These are phyloP conservation scores for Sugiyamaella japonica DNA, from an alignment of 1,139 yeast species.

Conservation along the genomic window DNA sequence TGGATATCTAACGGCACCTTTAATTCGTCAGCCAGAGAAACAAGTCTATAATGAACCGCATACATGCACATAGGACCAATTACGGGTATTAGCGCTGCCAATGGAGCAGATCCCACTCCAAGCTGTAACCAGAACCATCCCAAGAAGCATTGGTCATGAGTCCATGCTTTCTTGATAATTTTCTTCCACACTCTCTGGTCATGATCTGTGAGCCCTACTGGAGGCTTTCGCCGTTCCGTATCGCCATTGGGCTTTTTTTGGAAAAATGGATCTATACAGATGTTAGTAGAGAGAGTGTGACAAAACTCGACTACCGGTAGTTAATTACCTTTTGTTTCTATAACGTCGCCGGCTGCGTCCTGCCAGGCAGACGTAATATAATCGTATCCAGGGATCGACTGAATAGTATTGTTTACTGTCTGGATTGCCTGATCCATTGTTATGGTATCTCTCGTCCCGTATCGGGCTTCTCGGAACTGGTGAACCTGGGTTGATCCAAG, in stretches of 20 bases:
- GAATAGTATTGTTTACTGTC: constrained; percentile 39
- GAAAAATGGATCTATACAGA: constrained; percentile 58
- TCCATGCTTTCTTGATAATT: constrained; percentile 79
- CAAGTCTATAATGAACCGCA: constrained; percentile 66
- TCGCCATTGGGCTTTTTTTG: constrained; percentile 53
- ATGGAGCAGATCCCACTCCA: constrained; percentile 67
- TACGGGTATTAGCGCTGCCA: constrained; percentile 65
- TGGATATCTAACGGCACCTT: constrained; percentile 59
- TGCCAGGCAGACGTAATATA: constrained; percentile 57
- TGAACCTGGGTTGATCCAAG: neutral
- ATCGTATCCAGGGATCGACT: constrained; percentile 59
- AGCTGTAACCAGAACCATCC: constrained; percentile 77
- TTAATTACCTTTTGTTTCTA: constrained; percentile 50
- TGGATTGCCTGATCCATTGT: constrained; percentile 10
- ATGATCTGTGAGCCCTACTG: constrained; percentile 56
- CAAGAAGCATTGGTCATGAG: constrained; percentile 71
- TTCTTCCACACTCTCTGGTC: constrained; percentile 71
- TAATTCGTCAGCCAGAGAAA: constrained; percentile 58
- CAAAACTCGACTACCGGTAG: neutral
- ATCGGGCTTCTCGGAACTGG: neutral
- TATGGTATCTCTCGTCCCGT: neutral
- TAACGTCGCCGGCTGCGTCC: constrained; percentile 61
- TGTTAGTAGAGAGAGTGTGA: neutral
- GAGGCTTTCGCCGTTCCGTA: constrained; percentile 56
- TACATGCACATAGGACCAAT: constrained; percentile 83